These are phyloP conservation scores for Mucor irregularis DNA, from an alignment of 371 early-diverging fungal genomes.

Conservation along the genomic window DNA sequence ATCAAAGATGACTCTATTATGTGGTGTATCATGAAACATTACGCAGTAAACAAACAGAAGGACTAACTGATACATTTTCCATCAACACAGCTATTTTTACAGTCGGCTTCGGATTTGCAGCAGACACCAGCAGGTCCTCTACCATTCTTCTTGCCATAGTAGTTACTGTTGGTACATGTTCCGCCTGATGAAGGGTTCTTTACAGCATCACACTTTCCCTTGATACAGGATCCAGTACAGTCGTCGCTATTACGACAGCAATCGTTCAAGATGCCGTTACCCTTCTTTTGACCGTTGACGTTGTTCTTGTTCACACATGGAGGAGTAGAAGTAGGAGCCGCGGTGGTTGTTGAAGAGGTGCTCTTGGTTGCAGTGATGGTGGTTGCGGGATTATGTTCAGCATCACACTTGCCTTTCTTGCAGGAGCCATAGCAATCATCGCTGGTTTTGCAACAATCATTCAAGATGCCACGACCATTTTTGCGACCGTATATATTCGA, in stretches of 20 bases:
- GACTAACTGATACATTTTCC: constrained; percentile 11
- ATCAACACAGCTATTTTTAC: constrained; percentile 18
- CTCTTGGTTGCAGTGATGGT: too few relatives aligned
- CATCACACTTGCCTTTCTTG: constrained; percentile 7
- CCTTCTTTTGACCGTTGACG: constrained; percentile 5
- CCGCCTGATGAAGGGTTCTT: too few relatives aligned
- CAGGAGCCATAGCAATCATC: constrained; percentile 21
- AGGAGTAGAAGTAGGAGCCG: too few relatives aligned
- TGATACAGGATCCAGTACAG: constrained; percentile 12
- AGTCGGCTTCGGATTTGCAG: constrained; percentile 8
- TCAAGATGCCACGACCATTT: neutral
- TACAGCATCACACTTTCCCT: constrained; percentile 12
- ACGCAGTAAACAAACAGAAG: too few relatives aligned
- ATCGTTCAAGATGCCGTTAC: neutral
- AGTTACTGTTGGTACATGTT: too few relatives aligned
- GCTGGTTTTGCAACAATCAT: constrained; percentile 11
- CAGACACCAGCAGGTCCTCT: constrained; percentile 5
- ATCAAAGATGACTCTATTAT: too few relatives aligned
- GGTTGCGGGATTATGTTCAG: too few relatives aligned
- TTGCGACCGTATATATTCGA: too few relatives aligned
- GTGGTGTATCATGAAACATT: too few relatives aligned
- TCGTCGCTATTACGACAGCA: constrained; percentile 12
- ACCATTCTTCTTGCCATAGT: too few relatives aligned
- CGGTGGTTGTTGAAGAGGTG: too few relatives aligned
- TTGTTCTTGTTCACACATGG: too few relatives aligned